A percentile compares a stretch with the other conserved stretches of the same genome.
Evolutionary conservation across 2,329 filamentous ascomycete genomes (phyloP).

Genomic region (Xylaria multiplex): DNA sequence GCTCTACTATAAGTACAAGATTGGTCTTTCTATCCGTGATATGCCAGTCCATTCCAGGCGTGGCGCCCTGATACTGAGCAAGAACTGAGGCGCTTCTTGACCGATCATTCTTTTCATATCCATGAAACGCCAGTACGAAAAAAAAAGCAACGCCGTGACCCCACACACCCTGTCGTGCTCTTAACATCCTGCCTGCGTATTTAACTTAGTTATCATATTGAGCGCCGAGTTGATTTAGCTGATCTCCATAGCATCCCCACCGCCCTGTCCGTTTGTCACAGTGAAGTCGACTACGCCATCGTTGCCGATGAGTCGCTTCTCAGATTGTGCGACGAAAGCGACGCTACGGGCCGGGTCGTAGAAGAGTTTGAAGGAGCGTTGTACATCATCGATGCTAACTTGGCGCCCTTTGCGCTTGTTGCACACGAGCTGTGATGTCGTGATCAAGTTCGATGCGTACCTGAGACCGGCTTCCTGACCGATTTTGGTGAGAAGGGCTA

Average conservation of each 20-base stretch:
- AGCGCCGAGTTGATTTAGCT: conserved; percentile 37
- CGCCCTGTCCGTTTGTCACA: conserved; percentile 57
- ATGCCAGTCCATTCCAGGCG: conserved; percentile 30
- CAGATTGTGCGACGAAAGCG: conserved; percentile 88
- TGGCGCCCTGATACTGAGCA: conserved; percentile 19
- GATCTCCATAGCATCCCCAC: conserved; percentile 50
- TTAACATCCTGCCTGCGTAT: neutral
- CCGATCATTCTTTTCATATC: conserved; percentile 43
- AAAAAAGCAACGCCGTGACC: conserved; percentile 36
- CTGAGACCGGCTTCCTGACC: conserved; percentile 90
- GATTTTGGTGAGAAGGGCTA: conserved; percentile 94
- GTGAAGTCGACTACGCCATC: conserved; percentile 81
- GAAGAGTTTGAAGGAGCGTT: conserved; percentile 93
- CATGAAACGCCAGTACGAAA: conserved; percentile 44
- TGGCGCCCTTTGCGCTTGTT: conserved; percentile 87
- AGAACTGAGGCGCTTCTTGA: conserved; percentile 30
- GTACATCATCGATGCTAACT: conserved; percentile 86
- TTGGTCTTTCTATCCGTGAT: conserved; percentile 37
- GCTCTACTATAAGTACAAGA: conserved; percentile 40
- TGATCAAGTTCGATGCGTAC: conserved; percentile 98
- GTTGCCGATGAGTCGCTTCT: conserved; percentile 92
- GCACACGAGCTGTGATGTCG: conserved; percentile 86
- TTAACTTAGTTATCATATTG: conserved; percentile 13
- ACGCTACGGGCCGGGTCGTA: conserved; percentile 90
- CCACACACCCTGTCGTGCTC: conserved; percentile 10